Percentiles rank a stretch among this genome's conserved stretches.
Conservation (phyloP, 768 basidiomycete genomes). For the Hericium coralloides region DNA sequence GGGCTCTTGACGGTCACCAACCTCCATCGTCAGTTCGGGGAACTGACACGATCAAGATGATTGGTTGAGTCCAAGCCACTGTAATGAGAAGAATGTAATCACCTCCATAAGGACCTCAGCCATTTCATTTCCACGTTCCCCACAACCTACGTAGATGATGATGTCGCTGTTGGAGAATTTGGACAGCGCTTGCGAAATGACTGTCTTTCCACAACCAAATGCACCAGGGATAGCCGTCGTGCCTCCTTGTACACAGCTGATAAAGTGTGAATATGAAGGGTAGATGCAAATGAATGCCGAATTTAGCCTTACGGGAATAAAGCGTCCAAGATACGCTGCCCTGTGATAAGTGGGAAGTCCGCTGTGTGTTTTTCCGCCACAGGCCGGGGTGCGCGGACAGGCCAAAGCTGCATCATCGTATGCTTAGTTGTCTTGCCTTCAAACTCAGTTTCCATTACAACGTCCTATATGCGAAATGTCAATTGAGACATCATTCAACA, state of each 20-base stretch:
- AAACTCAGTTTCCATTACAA: conserved; percentile 95
- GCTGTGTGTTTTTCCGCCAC: conserved; percentile 94
- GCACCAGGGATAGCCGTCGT: conserved; percentile 98
- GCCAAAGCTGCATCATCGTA: conserved; percentile 98
- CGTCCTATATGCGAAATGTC: conserved; percentile 46
- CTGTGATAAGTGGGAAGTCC: conserved; percentile 85
- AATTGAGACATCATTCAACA: not conserved
- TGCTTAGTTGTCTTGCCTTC: conserved; percentile 91
- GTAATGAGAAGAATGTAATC: conserved; percentile 11
- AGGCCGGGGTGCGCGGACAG: conserved; percentile 94
- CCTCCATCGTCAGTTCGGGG: conserved; percentile 89
- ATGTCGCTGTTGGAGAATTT: conserved; percentile 99
- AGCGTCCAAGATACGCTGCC: conserved; percentile 94
- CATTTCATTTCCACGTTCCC: conserved; percentile 99
- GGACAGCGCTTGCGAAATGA: conserved; percentile 95
- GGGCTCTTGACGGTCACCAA: conserved; percentile 89
- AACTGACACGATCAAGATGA: conserved; percentile 33
- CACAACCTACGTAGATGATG: conserved; percentile 98
- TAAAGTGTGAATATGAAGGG: conserved; percentile 1
- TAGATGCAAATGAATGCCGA: not conserved
- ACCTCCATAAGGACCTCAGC: conserved; percentile 99
- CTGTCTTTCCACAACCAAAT: conserved; percentile 98
- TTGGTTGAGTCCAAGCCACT: not conserved
- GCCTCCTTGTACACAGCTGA: conserved; percentile 89
- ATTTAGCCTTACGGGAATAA: conserved; percentile 71